Evolutionary conservation across 2,329 filamentous ascomycete species (phyloP), one percentile per base, ranked within the genome.

Genomic region (Aspergillus proliferans): DNA sequence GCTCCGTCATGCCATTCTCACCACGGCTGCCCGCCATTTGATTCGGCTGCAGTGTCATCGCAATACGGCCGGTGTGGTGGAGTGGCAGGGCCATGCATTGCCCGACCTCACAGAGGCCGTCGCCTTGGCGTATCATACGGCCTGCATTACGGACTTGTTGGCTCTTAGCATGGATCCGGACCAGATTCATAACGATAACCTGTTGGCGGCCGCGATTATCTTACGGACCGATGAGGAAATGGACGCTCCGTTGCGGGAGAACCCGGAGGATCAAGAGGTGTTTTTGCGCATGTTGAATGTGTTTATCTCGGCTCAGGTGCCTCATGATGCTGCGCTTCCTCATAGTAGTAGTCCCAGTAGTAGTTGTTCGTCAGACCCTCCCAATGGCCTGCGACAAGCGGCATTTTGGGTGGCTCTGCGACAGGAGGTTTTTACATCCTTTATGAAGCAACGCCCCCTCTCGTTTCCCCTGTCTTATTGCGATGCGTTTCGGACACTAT

Each of bases 401-500:
- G 67, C 70, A 0, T 74, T 72, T 53, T 76, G 76, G 68, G 69
- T 77, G 3, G 74, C 75, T 6, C 62, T 76, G 24, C 66, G 76
- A 10, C 76, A 78, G 57, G 75, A 78, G 54, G 67, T 77, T 6
- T 74, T 76, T 50, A 70, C 75, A 19, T 72, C 73, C 0, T 65
- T 75, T 43, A 64, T 69, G 8, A 69, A 68, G 51, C 71, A 72
- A 33, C 65, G 61, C 50, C 49, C 71, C 43, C 49, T 74, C 43
- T 61, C 66, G 12, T 67, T 70, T 21, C 62, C 66, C 9, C 52
- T 74, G 40, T 65, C 62, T 3, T 64, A 63, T n/a, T 74, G 67
- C 46, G 63, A 66, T 19, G 61, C 64, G 1, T 66, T 70, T 15
- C 62, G 65, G 1, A 61, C 58, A 30, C 64, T 66, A 6, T 64